A percentile compares a stretch with the other conserved stretches of the same genome.
Evolutionary conservation across 2,329 filamentous ascomycete species (phyloP).

Genomic region (Arthrobotrys iridis): DNA sequence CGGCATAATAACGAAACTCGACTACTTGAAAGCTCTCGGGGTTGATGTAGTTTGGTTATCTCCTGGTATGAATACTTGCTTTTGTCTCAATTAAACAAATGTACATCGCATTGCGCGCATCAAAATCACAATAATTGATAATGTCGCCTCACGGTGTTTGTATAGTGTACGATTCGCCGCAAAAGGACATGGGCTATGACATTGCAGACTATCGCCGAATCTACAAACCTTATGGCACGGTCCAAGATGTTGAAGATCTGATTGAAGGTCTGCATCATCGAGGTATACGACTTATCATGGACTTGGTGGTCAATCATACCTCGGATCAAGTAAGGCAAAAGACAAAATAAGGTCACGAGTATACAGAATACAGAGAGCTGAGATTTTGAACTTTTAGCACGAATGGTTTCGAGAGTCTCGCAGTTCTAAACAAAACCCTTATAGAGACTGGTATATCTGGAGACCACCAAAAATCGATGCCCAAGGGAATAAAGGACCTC

Average conservation of each 20-base stretch:
- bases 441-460: constrained; percentile 75
- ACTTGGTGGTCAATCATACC: constrained; percentile 82
- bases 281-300: constrained; percentile 76
- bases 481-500: constrained; percentile 68
- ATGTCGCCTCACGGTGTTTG: neutral
- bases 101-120: too few relatives aligned
- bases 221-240: constrained; percentile 72
- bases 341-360: neutral
- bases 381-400: constrained; percentile 60
- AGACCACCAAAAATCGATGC: constrained; percentile 66
- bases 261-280: constrained; percentile 70
- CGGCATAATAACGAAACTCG: constrained; percentile 72
- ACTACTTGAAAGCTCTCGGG: constrained; percentile 72
- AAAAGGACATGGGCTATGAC: constrained; percentile 76
- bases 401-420: constrained; percentile 70
- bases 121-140: neutral
- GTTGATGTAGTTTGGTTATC: constrained; percentile 72
- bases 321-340: constrained; percentile 66
- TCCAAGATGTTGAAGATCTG: constrained; percentile 72
- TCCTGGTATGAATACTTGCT: constrained; percentile 58
- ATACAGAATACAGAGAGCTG: neutral
- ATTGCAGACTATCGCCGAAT: constrained; percentile 75
- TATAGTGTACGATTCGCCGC: constrained; percentile 69
- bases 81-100: too few relatives aligned
- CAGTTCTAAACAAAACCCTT: constrained; percentile 65